Conservation (phyloP, 306 rosid genomes). For the Vachellia collinsii region DNA sequence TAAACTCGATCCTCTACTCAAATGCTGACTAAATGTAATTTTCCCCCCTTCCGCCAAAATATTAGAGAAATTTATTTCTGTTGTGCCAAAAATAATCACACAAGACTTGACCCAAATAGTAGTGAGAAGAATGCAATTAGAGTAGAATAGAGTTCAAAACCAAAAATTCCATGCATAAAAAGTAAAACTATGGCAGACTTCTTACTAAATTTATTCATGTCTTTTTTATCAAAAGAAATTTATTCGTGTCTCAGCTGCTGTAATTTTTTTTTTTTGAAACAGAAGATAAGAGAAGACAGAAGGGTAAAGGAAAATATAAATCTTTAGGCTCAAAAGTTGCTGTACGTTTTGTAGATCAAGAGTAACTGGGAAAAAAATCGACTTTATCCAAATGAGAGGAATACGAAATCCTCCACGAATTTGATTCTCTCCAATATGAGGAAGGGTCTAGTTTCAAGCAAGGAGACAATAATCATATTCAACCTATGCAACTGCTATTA, state of each 20-base stretch:
- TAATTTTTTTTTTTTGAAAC: background rate
- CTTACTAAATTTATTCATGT: background rate
- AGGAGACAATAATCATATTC: background rate
- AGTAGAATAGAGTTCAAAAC: background rate
- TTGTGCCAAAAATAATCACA: background rate
- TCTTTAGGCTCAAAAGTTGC: background rate
- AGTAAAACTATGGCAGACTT: background rate
- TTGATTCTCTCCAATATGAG: background rate
- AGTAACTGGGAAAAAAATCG: background rate
- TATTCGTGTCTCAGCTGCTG: background rate
- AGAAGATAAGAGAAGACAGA: background rate
- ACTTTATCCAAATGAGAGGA: background rate
- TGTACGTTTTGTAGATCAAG: background rate
- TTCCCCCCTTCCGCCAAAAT: background rate
- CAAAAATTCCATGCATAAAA: background rate
- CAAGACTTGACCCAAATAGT: background rate
- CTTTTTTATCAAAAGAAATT: too few relatives aligned
- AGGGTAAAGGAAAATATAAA: background rate
- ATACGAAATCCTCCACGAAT: background rate
- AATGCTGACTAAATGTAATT: background rate
- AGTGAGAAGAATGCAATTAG: background rate
- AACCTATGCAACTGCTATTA: too few relatives aligned
- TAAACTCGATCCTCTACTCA: background rate
- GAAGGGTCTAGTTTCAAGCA: background rate
- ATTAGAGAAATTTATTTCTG: background rate